A percentile compares a stretch with the other conserved stretches of the same genome.
Conservation (phyloP, 768 basidiomycete genomes). For the Trametes punicea region DNA sequence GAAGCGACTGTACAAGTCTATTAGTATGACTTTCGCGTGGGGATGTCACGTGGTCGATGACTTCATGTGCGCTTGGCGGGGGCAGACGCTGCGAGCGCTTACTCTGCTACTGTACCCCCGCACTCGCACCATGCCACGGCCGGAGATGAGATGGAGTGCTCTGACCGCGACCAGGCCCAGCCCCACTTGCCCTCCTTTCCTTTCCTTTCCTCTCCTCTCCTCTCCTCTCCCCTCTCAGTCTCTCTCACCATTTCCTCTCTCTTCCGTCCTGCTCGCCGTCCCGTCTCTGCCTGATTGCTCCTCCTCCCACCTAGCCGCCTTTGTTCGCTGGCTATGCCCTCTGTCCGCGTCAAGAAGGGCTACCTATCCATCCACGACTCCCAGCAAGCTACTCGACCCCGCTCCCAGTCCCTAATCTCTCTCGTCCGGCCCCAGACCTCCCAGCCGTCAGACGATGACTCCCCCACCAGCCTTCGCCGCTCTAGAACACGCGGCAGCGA, state of each 20-base stretch:
- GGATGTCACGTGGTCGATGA: too few species aligned
- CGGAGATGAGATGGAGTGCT: too few species aligned
- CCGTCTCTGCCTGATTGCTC: slow-evolving; percentile 1
- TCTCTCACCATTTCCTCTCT: slow-evolving; percentile 1
- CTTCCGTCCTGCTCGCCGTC: background rate
- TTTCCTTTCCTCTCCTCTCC: background rate
- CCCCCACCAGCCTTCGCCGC: background rate
- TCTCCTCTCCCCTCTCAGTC: background rate
- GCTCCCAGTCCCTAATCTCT: slow-evolving; percentile 20
- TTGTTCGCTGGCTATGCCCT: too few species aligned
- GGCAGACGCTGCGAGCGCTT: background rate
- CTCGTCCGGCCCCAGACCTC: slow-evolving; percentile 2
- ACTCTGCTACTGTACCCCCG: too few species aligned
- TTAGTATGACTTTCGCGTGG: too few species aligned
- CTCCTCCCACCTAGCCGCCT: background rate
- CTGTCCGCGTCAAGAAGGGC: slow-evolving; percentile 42
- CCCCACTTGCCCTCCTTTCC: background rate
- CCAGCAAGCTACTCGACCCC: slow-evolving; percentile 5
- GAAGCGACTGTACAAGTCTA: too few species aligned
- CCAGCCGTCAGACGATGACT: background rate
- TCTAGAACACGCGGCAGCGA: background rate
- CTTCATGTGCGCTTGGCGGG: background rate
- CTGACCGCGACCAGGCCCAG: too few species aligned
- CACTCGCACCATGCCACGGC: too few species aligned
- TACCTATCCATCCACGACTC: slow-evolving; percentile 23